Evolutionary conservation across 352 stramenopile genomes (phyloP).

Genomic region (Pythium folliculosum): DNA sequence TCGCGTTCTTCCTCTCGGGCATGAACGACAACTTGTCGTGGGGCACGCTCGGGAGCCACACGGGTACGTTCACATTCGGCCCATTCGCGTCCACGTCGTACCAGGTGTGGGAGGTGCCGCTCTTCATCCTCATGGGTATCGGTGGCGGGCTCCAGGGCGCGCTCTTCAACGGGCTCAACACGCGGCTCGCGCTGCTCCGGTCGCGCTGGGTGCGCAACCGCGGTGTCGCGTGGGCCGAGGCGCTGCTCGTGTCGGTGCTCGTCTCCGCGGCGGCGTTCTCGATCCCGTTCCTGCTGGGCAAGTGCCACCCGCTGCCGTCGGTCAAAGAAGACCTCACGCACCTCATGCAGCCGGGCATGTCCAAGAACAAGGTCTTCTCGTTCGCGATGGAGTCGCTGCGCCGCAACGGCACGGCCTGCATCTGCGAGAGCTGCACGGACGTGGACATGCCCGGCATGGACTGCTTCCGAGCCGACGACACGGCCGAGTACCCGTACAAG

Average conservation of each 20-base stretch:
- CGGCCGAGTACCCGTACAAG: slow-evolving; percentile 76
- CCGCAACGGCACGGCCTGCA: slow-evolving; percentile 66
- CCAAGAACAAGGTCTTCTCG: slow-evolving; percentile 58
- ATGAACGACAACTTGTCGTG: slow-evolving; percentile 78
- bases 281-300: slow-evolving; percentile 61
- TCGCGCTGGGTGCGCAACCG: slow-evolving; percentile 63
- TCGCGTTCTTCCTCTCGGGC: slow-evolving; percentile 76
- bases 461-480: slow-evolving; percentile 71
- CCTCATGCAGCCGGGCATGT: slow-evolving; percentile 40
- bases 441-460: slow-evolving; percentile 52
- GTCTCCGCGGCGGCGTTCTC: slow-evolving; percentile 68
- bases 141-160: slow-evolving; percentile 83
- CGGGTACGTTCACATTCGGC: slow-evolving; percentile 73
- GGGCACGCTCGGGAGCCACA: slow-evolving; percentile 71
- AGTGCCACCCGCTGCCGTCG: slow-evolving; percentile 61
- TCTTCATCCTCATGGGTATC: slow-evolving; percentile 88
- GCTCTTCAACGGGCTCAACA: slow-evolving; percentile 79
- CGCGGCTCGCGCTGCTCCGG: slow-evolving; percentile 44
- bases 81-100: slow-evolving; percentile 75
- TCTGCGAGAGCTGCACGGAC: slow-evolving; percentile 65
- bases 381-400: slow-evolving; percentile 73
- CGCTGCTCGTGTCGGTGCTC: slow-evolving; percentile 54
- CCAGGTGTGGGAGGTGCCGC: slow-evolving; percentile 84
- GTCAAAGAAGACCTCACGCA: slow-evolving; percentile 56
- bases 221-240: slow-evolving; percentile 58